Evolutionary conservation across 75 land plant genomes (phyloP), one percentile per base, ranked within the genome.

Genomic region (Pinus albicaulis): DNA sequence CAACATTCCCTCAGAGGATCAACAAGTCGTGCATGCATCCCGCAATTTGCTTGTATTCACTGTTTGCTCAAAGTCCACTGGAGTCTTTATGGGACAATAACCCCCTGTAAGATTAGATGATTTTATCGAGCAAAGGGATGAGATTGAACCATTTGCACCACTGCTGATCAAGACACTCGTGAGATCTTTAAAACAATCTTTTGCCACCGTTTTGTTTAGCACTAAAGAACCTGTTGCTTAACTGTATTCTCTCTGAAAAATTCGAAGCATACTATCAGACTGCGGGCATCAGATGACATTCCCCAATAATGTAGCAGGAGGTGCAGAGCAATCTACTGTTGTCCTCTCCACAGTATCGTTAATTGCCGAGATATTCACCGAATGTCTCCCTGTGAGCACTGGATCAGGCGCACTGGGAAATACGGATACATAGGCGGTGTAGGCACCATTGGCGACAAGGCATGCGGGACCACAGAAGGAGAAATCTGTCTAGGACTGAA

Each of bases 231-330:
- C 89, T 76, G 91, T 74, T 11, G 36, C 74, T 25, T 28, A 76
- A 78, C 86, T 85, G 73, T 90, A 85, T 56, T 76, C 76, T 48
- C 95, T 95, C 78, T 92, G 91, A 57, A 91, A 82, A 62, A 97
- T 91, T 68, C 85, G 88, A 56, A 28, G 28, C 28, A 94, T 78
- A 77, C 92, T 92, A 74, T 84, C 79, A 56, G 92, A 75, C 71
- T 97, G 99, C 0, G 99, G 99, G 77, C 99, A 97, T 77, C 99
- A 97, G 62, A 97, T 94, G 5, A 89, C 98, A 86, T 93, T 87
- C 75, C 93, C 98, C 52, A 97, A 88, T 76, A 90, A 80, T 66
- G 82, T 57, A 8, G 98, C 95, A 15, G 94, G 77, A 72, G 89
- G 91, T 25, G 86, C 89, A 70, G 83, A 80, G 78, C 99, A 97